Conservation (phyloP, 2,329 filamentous ascomycete species). For the Epichloe uncinata region DNA sequence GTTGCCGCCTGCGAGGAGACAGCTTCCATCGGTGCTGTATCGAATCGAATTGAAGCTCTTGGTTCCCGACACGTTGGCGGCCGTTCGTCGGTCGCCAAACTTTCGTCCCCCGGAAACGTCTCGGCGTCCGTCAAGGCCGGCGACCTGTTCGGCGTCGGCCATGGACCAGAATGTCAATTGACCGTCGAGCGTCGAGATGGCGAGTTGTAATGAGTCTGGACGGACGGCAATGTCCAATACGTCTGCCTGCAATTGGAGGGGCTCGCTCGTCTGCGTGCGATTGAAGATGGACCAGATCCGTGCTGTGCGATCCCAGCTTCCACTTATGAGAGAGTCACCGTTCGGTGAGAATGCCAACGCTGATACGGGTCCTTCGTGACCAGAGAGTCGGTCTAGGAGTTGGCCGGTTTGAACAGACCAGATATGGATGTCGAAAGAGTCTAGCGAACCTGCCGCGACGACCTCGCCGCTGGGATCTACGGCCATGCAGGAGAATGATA, state of each 20-base stretch:
- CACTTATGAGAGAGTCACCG: constrained; percentile 71
- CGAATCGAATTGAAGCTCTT: constrained; percentile 81
- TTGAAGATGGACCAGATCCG: constrained; percentile 94
- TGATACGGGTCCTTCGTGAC: constrained; percentile 88
- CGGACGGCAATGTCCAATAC: constrained; percentile 76
- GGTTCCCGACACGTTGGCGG: constrained; percentile 78
- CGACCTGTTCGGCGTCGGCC: constrained; percentile 72
- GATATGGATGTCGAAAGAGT: constrained; percentile 94
- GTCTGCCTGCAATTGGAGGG: constrained; percentile 82
- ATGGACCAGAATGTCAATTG: constrained; percentile 93
- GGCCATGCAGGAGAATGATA: constrained; percentile 87
- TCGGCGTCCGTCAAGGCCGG: constrained; percentile 75
- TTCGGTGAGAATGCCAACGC: constrained; percentile 80
- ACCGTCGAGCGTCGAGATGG: constrained; percentile 84
- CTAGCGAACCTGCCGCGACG: constrained; percentile 84
- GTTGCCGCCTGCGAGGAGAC: constrained; percentile 80
- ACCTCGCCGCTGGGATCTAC: constrained; percentile 97
- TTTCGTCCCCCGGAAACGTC: constrained; percentile 95
- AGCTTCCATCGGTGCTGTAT: constrained; percentile 87
- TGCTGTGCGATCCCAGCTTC: constrained; percentile 93
- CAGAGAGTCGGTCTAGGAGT: constrained; percentile 76
- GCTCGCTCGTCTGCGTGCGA: constrained; percentile 88
- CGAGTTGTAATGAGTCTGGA: constrained; percentile 82
- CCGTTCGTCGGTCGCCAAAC: constrained; percentile 73
- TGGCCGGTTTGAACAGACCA: constrained; percentile 98